Evolutionary conservation across 805 yeast species (phyloP), one percentile per base, ranked within the genome.

Genomic region (Millerozyma miso): DNA sequence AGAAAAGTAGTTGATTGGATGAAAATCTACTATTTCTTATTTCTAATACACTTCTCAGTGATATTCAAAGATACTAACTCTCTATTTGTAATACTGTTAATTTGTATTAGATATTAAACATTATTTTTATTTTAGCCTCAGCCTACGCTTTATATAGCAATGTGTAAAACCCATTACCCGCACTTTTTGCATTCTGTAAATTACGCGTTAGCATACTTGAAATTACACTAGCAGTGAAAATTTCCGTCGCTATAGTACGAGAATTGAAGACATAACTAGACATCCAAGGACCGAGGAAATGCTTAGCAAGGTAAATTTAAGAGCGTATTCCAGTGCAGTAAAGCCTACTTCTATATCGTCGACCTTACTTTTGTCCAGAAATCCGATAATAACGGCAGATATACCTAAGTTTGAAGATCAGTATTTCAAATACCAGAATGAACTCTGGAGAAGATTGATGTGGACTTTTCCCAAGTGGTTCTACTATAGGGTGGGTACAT

Each of bases 401-500:
- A 67, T 82, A 41, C 72, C 83, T 7, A 77, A 72, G 43, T 84
- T 91, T 53, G 97, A 88, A 54, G 57, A 70, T 46, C 80, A 81
- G 40, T 93, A 83, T 63, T 87, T 85, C 60, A 71, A 80, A 41
- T 93, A 93, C 62, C 96, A 90, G 63, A 78, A 80, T 40, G 95
- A 87, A 61, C 73, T 93, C 42, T 90, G 89, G 72, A 82, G 82
- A 58, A 77, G 98, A 55, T 73, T 93, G 52, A 89, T 90, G 96
- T 89, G 97, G 96, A 89, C 98, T 0, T 93, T 93, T 64, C 98
- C 99, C 4, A 81, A 84, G 53, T 88, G 88, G 78, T 90, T 81
- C 60, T 93, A 90, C 68, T 93, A 83, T 70, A 87, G 85, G 58
- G 83, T 79, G 54, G 98, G 98, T 48, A 84, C 97, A 1, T 71